Evolutionary conservation across 2,329 filamentous ascomycete species (phyloP).

Genomic region (Pezicula radicicola): DNA sequence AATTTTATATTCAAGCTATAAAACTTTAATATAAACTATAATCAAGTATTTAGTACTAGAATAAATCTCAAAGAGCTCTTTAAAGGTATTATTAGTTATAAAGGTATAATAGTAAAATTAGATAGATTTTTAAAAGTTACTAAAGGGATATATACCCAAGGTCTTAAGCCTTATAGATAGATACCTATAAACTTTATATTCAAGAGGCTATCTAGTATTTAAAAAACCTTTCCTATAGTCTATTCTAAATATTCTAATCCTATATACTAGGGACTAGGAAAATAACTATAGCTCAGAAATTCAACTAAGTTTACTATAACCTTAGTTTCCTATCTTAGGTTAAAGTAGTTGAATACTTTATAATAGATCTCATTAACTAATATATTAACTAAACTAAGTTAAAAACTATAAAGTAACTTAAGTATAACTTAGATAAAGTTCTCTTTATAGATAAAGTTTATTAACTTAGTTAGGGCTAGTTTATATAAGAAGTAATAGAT

Average conservation of each 20-base stretch:
- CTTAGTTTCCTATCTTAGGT: conserved; percentile 62
- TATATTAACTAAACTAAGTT: conserved; percentile 69
- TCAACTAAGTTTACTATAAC: conserved; percentile 74
- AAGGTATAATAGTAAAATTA: conserved; percentile 44
- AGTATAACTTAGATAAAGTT: conserved; percentile 49
- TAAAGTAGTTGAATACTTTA: conserved; percentile 64
- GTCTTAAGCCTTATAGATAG: conserved; percentile 45
- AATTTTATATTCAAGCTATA: conserved; percentile 23
- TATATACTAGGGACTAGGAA: conserved; percentile 71
- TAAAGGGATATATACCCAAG: conserved; percentile 39
- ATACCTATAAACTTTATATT: conserved; percentile 59
- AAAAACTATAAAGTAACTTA: conserved; percentile 57
- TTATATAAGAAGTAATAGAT: conserved; percentile 64
- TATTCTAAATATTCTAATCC: conserved; percentile 2
- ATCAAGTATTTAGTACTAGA: conserved; percentile 37
- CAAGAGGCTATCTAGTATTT: conserved; percentile 52
- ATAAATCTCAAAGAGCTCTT: conserved; percentile 45
- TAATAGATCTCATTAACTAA: conserved; percentile 64
- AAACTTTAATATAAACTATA: conserved; percentile 52
- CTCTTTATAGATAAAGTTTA: conserved; percentile 60
- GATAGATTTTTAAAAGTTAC: conserved; percentile 44
- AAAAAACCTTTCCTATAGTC: conserved; percentile 50
- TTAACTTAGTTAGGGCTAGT: conserved; percentile 46
- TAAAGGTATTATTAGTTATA: conserved; percentile 46
- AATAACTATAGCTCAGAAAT: conserved; percentile 68